phyloP scores from a whole-genome alignment of 306 rosid genomes.

The Oemleria cerasiformis region DNA sequence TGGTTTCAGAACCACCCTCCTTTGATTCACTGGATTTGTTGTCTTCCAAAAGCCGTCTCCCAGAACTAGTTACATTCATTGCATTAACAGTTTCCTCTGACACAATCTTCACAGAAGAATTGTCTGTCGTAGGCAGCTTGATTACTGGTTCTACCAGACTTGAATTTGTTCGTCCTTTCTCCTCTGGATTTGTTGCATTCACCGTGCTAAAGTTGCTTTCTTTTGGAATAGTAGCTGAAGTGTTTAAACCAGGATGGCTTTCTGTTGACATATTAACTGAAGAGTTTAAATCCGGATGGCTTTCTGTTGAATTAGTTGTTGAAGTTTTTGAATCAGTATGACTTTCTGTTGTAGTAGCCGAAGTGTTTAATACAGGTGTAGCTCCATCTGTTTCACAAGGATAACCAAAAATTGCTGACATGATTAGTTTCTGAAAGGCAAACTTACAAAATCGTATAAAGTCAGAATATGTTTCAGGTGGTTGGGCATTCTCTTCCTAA shows the following conservation, averaged over 20 bases:
- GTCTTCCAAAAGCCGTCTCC: conserved; percentile 83
- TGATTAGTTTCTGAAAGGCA: conserved; percentile 16
- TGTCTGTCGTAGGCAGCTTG: conserved; percentile 44
- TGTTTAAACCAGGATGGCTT: conserved; percentile 26
- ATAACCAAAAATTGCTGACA: conserved; percentile 19
- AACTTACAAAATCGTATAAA: conserved; percentile 17
- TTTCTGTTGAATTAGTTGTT: conserved; percentile 5
- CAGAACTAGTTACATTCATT: conserved; percentile 45
- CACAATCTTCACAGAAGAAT: conserved; percentile 43
- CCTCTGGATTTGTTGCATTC: conserved; percentile 26
- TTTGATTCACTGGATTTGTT: conserved; percentile 46
- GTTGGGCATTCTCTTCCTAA: conserved; percentile 18
- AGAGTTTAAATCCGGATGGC: conserved; percentile 26
- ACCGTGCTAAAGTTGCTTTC: not conserved
- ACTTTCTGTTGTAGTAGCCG: conserved; percentile 24
- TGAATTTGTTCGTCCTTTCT: conserved; percentile 25
- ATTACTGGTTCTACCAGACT: conserved; percentile 44
- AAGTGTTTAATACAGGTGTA: conserved; percentile 30
- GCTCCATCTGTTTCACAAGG: conserved; percentile 48
- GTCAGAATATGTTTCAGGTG: conserved; percentile 14
- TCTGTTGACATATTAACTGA: conserved; percentile 41
- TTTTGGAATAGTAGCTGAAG: conserved; percentile 22
- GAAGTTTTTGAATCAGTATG: not conserved
- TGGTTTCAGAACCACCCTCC: conserved; percentile 50
- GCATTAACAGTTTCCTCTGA: conserved; percentile 39